phyloP scores from a whole-genome alignment of 208 protist genomes.

The Sergeia podlipaevii region DNA sequence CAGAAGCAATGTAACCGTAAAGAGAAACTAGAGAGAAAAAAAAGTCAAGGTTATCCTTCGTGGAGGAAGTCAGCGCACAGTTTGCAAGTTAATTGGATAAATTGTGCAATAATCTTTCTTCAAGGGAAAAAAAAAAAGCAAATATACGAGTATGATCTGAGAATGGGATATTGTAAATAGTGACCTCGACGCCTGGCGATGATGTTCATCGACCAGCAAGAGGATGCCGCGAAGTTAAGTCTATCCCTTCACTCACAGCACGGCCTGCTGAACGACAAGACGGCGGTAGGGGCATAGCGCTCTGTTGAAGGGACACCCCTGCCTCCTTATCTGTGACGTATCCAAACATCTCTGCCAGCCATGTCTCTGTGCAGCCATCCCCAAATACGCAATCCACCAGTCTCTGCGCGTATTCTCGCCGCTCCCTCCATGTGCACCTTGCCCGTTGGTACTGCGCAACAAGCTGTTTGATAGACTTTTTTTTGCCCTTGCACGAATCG shows the following conservation, averaged over 20 bases:
- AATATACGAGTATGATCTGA: too few species aligned
- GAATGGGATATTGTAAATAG: not conserved
- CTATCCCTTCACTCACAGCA: too few species aligned
- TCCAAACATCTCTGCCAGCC: conserved; percentile 50
- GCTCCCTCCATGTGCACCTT: conserved; percentile 57
- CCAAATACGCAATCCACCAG: conserved; percentile 62
- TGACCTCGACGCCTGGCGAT: not conserved
- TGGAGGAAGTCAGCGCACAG: too few species aligned
- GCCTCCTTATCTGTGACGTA: conserved; percentile 58
- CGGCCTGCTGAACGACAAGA: conserved; percentile 3
- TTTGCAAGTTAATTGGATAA: too few species aligned
- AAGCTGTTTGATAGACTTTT: conserved; percentile 12
- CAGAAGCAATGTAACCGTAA: not conserved
- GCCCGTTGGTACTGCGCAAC: conserved; percentile 43
- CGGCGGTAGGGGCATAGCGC: conserved; percentile 41
- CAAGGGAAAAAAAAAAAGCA: too few species aligned
- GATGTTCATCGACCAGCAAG: too few species aligned
- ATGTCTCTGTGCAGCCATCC: conserved; percentile 33
- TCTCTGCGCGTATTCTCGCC: conserved; percentile 57
- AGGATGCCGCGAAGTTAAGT: too few species aligned
- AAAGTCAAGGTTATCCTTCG: too few species aligned
- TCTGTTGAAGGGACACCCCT: conserved; percentile 42
- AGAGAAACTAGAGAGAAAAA: not conserved
- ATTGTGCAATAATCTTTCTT: too few species aligned
- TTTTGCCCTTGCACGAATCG: not conserved